Percentiles rank a stretch among this genome's conserved stretches.
phyloP scores from a whole-genome alignment of 2,329 filamentous ascomycete species.

The Colletotrichum sp. region DNA sequence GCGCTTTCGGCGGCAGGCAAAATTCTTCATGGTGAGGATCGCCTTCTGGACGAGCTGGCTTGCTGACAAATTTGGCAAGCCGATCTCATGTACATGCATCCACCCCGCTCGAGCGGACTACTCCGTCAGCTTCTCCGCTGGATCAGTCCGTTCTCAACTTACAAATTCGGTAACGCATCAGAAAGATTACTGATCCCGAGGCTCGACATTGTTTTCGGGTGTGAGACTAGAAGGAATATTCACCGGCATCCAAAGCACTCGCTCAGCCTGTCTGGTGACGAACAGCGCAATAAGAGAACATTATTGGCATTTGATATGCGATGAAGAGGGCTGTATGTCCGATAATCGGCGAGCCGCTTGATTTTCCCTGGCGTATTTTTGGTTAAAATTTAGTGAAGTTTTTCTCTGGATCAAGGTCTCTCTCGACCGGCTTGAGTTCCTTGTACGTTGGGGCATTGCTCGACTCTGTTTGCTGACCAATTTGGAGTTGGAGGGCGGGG shows the following conservation, averaged over 20 bases:
- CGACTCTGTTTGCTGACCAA: neutral
- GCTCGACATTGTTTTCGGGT: neutral
- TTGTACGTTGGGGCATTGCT: neutral
- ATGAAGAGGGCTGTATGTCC: neutral
- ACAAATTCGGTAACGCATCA: neutral
- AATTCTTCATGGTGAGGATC: neutral
- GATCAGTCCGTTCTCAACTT: neutral
- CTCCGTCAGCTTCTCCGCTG: neutral
- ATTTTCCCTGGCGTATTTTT: neutral
- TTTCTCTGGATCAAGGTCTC: neutral
- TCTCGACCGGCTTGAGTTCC: neutral
- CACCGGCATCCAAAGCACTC: neutral
- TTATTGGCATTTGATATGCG: neutral
- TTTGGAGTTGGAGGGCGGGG: neutral
- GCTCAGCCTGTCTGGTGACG: no score
- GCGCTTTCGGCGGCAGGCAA: neutral
- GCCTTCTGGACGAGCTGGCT: neutral
- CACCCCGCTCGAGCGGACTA: neutral
- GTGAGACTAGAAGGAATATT: neutral
- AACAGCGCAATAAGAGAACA: neutral
- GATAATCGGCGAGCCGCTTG: neutral
- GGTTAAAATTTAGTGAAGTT: neutral
- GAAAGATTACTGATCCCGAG: neutral
- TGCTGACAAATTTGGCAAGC: neutral
- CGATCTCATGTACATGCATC: neutral